A percentile compares a stretch with the other conserved stretches of the same genome.
Evolutionary conservation across 441 rosid species (phyloP).

Genomic region (Francoa sonchifolia): DNA sequence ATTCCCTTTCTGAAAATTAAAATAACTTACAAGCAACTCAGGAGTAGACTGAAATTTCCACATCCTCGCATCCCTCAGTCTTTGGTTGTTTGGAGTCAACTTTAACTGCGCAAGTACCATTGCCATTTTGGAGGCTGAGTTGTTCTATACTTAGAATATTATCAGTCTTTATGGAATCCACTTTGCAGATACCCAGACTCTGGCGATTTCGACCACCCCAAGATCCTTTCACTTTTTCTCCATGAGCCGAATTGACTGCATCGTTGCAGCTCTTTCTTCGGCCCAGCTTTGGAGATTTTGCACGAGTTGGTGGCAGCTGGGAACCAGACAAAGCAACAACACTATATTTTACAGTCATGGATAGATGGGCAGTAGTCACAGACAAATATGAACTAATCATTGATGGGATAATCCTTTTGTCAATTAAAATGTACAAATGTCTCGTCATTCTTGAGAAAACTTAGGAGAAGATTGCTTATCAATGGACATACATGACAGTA

Average conservation of each 20-base stretch:
- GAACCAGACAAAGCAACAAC: conserved; percentile 9
- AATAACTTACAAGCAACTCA: conserved; percentile 23
- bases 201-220: conserved; percentile 20
- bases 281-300: conserved; percentile 88
- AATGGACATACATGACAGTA: too few species aligned
- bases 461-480: too few species aligned
- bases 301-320: conserved; percentile 89
- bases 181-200: conserved; percentile 22
- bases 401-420: too few species aligned
- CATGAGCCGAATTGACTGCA: conserved; percentile 22
- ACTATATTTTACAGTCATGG: neutral
- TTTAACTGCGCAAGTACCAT: conserved; percentile 11
- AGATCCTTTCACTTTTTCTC: conserved; percentile 30
- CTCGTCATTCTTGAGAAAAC: neutral
- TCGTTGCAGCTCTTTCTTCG: conserved; percentile 56
- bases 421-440: neutral
- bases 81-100: conserved; percentile 10
- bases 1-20: conserved; percentile 26
- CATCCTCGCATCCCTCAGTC: conserved; percentile 18
- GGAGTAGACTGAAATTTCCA: conserved; percentile 17
- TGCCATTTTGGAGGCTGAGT: conserved; percentile 8
- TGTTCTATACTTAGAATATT: conserved; percentile 14
- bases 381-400: too few species aligned
- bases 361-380: neutral
- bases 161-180: conserved; percentile 12